phyloP scores from a whole-genome alignment of 1,284 basidiomycete genomes.

The Dichomitus squalens region DNA sequence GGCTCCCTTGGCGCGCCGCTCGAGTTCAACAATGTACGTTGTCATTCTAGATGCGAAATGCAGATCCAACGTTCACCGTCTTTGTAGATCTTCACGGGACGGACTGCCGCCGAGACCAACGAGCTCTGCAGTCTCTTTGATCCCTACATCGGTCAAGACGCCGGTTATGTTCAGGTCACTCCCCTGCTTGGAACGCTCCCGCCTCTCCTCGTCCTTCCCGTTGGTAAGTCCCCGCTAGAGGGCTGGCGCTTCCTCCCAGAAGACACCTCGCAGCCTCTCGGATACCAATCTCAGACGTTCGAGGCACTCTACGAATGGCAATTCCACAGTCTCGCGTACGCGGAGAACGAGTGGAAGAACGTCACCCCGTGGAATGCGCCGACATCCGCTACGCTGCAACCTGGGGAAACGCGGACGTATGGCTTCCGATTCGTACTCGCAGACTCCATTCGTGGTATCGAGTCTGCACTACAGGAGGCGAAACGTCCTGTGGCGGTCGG shows the following conservation, averaged over 20 bases:
- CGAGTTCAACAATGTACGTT: constrained; percentile 57
- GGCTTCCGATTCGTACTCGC: constrained; percentile 55
- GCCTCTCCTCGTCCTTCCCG: constrained; percentile 53
- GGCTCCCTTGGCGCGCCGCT: constrained; percentile 55
- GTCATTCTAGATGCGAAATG: not conserved
- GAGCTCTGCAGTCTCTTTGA: constrained; percentile 57
- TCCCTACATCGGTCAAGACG: constrained; percentile 60
- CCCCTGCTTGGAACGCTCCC: constrained; percentile 57
- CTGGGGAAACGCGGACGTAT: constrained; percentile 53
- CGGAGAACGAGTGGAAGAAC: constrained; percentile 55
- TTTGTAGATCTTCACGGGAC: constrained; percentile 54
- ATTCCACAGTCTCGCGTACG: constrained; percentile 61
- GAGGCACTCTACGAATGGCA: constrained; percentile 64
- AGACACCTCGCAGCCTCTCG: constrained; percentile 45
- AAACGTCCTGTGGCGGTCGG: constrained; percentile 54
- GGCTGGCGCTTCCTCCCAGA: constrained; percentile 63
- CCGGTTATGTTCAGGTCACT: constrained; percentile 54
- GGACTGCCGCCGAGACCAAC: constrained; percentile 55
- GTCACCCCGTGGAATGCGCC: constrained; percentile 60
- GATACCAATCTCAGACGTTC: constrained; percentile 63
- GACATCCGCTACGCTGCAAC: constrained; percentile 49
- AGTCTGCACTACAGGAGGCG: constrained; percentile 44
- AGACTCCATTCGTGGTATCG: constrained; percentile 52
- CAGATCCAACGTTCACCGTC: not conserved
- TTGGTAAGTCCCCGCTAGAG: constrained; percentile 53